Conservation (phyloP, 768 basidiomycete genomes). For the Royoungia palumana region DNA sequence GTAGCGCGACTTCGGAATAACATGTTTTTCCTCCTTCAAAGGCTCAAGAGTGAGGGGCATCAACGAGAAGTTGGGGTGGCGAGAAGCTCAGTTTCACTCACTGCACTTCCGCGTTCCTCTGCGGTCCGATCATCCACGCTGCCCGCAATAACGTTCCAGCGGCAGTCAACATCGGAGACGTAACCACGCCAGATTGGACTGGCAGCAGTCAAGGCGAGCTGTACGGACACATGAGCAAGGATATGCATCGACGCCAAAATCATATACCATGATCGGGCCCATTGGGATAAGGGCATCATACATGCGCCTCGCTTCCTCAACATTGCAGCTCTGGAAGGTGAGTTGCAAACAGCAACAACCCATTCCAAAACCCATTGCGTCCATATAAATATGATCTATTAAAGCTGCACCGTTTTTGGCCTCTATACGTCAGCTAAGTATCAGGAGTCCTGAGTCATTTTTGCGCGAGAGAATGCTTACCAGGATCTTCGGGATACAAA, state of each 20-base stretch:
- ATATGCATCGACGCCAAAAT: background rate
- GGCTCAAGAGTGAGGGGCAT: slow-evolving; percentile 48
- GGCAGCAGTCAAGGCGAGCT: slow-evolving; percentile 93
- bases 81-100: slow-evolving; percentile 46
- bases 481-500: slow-evolving; percentile 81
- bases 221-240: slow-evolving; percentile 10
- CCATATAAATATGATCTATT: slow-evolving; percentile 91
- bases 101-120: slow-evolving; percentile 77
- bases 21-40: slow-evolving; percentile 65
- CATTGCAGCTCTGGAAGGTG: slow-evolving; percentile 96
- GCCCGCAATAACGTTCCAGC: slow-evolving; percentile 99
- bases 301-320: slow-evolving; percentile 85
- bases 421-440: slow-evolving; percentile 44
- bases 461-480: slow-evolving; percentile 40
- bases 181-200: slow-evolving; percentile 95
- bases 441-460: slow-evolving; percentile 10
- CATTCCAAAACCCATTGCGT: slow-evolving; percentile 99
- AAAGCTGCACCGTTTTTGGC: slow-evolving; percentile 88
- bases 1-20: slow-evolving; percentile 95
- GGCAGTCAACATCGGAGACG: slow-evolving; percentile 94
- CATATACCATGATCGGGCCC: slow-evolving; percentile 85
- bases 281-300: slow-evolving; percentile 97
- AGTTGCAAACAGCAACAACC: slow-evolving; percentile 97
- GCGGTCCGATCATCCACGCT: slow-evolving; percentile 96
- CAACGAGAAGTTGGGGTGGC: slow-evolving; percentile 3